Evolutionary conservation across 352 stramenopile genomes (phyloP), one percentile per base, ranked within the genome.

Genomic region (Globisporangium echinulatum): DNA sequence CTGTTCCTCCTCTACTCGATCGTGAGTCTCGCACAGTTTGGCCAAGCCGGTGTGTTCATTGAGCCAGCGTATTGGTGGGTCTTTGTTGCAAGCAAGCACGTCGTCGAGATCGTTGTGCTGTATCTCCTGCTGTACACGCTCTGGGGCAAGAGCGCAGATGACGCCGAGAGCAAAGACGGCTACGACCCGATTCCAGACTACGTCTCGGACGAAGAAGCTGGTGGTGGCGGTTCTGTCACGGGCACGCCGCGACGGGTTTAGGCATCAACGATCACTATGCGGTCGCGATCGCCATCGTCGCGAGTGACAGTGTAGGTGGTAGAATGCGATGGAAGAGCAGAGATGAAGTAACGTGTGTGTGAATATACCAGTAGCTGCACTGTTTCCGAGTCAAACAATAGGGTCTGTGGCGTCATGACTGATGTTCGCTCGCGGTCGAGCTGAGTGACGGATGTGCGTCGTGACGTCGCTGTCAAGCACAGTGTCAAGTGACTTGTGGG

Each of bases 61-160:
- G 77, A 81, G 36, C 66, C 76, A 8, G 86, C 80, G 57, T 87
- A 75, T 60, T 99, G 93, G 94, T 97, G 97, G 83, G 76, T 91
- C 33, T 97, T 98, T 66, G 89, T 98, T 11, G 72, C 93, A 6
- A 70, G 92, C 42, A 98, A 98, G 69, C 96, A 98, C 73, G 63
- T 87, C 10, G 87, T 93, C 11, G 96, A 98, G 76, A 81, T 98
- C 52, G 72, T 94, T 39, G 96, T 98, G 56, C 69, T 99, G 10
- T 96, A 92, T 52, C 82, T 98, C 47, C 83, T 99, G 77, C 72
- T 99, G 1, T 98, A 97, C 65, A 97, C 97, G 64, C 71, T 98
- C 37, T 93, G 84, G 79, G 81, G 82, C n/a, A 87, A 86, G 57
- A 88, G 79, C 58, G 75, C 71, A 25, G 76, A 87, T 39, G 76